Evolutionary conservation across 2,329 filamentous ascomycete species (phyloP), one percentile per base, ranked within the genome.

Genomic region (Helotiales sp.): DNA sequence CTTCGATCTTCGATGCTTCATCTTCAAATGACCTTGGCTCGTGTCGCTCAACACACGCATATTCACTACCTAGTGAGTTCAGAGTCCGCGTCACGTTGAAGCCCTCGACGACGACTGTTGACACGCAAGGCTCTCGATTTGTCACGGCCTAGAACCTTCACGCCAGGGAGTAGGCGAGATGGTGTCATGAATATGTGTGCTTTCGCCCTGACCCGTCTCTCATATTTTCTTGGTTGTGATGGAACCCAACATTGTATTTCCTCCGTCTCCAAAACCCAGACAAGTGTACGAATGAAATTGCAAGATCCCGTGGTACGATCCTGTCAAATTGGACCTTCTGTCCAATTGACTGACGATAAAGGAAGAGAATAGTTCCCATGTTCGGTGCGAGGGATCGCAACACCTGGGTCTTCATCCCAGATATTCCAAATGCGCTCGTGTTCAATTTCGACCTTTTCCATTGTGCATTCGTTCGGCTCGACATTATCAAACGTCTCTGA

Each of bases 401-500:
- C n/a, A 45, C n/a, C 17, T 20, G 6, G 13, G 40, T 6, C 15
- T 45, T 6, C 10, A 8, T 6, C 5, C 20, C 40, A 20, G 6
- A 20, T 45, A 11, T 5, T 17, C 37, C 37, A 15, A 6, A 20
- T 45, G 40, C n/a, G n/a, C n/a, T n/a, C n/a, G n/a, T n/a, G n/a
- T n/a, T n/a, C n/a, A n/a, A n/a, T n/a, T n/a, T n/a, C n/a, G n/a
- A n/a, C n/a, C n/a, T n/a, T n/a, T n/a, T n/a, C n/a, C n/a, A n/a
- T n/a, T n/a, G n/a, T n/a, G n/a, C n/a, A n/a, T n/a, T n/a, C n/a
- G n/a, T n/a, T n/a, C n/a, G n/a, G 10, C 22, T 45, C 11, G 32
- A 20, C 28, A 6, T 11, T 1, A 3, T 64, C 28, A 59, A 32
- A 65, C 26, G 26, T 71, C 69, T 59, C 70, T 64, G 10, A 72